Conservation (phyloP, 352 stramenopile species). For the Phytopythium helicoides region DNA sequence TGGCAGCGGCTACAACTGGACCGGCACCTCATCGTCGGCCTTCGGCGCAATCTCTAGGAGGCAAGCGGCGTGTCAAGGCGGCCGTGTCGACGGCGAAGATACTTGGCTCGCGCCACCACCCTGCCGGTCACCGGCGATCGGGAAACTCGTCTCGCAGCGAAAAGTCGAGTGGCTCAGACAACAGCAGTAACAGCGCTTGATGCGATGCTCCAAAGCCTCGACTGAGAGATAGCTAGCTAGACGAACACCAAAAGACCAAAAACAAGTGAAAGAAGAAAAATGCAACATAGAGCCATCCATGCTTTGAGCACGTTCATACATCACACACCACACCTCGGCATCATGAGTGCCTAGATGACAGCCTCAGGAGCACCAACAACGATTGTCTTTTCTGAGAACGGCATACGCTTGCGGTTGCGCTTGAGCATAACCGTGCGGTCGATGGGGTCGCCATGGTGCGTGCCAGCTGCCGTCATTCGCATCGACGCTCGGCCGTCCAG, state of each 20-base stretch:
- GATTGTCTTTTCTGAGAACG: constrained; percentile 84
- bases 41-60: constrained; percentile 17
- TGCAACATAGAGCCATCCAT: too few species aligned
- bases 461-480: constrained; percentile 40
- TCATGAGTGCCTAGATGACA: constrained; percentile 53
- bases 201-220: neutral
- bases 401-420: constrained; percentile 65
- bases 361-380: constrained; percentile 83
- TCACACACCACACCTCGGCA: neutral
- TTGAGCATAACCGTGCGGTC: constrained; percentile 77
- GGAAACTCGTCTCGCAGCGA: neutral
- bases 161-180: neutral
- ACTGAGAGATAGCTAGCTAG: too few species aligned
- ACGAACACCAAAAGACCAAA: constrained; percentile 3
- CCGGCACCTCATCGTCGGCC: constrained; percentile 27
- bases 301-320: neutral
- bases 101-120: constrained; percentile 4
- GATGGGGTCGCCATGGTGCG: constrained; percentile 49
- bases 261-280: too few species aligned
- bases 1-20: constrained; percentile 1
- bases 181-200: neutral
- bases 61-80: constrained; percentile 27
- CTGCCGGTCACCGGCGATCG: constrained; percentile 5
- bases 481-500: constrained; percentile 46
- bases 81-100: constrained; percentile 9